phyloP scores from a whole-genome alignment of 768 basidiomycete genomes.

The Saitozyma sp. region DNA sequence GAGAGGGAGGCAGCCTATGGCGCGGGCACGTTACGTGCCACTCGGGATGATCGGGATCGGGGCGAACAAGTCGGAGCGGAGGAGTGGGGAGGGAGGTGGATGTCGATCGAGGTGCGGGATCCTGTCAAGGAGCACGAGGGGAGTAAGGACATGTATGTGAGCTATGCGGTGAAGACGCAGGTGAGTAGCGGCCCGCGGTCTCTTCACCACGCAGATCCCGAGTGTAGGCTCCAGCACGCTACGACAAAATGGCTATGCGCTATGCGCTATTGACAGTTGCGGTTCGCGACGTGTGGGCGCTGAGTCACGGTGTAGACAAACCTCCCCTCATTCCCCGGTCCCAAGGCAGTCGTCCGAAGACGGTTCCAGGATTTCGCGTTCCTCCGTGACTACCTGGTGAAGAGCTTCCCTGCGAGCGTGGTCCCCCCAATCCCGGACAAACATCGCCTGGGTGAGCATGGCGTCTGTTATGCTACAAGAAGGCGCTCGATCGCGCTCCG shows the following conservation, averaged over 20 bases:
- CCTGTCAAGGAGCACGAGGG: slow-evolving; percentile 94
- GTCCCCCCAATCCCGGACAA: slow-evolving; percentile 95
- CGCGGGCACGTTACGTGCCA: slow-evolving; percentile 3
- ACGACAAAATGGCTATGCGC: background rate
- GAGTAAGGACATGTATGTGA: slow-evolving; percentile 95
- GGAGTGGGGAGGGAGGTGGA: slow-evolving; percentile 49
- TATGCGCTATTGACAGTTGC: background rate
- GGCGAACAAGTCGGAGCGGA: slow-evolving; percentile 18
- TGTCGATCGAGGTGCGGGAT: slow-evolving; percentile 67
- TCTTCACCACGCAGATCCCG: background rate
- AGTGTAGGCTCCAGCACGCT: no score
- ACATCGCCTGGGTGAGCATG: slow-evolving; percentile 78
- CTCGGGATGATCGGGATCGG: slow-evolving; percentile 5
- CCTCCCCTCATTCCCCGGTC: slow-evolving; percentile 75
- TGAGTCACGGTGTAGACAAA: slow-evolving; percentile 66
- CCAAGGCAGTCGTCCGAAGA: slow-evolving; percentile 60
- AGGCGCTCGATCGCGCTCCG: no score
- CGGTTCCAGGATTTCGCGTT: slow-evolving; percentile 98
- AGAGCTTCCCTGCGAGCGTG: slow-evolving; percentile 96
- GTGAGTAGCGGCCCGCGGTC: slow-evolving; percentile 56
- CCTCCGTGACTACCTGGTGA: slow-evolving; percentile 78
- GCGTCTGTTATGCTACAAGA: no score
- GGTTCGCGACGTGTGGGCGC: slow-evolving; percentile 1
- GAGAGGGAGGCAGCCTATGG: background rate
- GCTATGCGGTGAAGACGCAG: slow-evolving; percentile 85